Base-by-base conservation (phyloP, 2,329 filamentous ascomycete species). In the Clonostachys rosea region DNA sequence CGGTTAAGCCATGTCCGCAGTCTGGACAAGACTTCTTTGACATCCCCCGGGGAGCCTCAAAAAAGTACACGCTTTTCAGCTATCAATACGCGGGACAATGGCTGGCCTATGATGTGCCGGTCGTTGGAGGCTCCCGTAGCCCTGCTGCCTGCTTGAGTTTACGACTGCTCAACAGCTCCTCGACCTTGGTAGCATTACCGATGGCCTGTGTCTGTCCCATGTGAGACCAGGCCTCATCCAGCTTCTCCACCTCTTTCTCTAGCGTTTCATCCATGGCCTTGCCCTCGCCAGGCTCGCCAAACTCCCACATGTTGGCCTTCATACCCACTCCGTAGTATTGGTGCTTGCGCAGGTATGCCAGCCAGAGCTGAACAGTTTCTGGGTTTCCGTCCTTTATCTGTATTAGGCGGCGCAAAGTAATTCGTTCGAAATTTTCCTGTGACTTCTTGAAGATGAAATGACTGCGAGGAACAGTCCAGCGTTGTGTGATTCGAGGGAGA, bases 261-360 rank as follows among this genome's bases (percentile, higher is more conserved):
- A 42, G n/a, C 11, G 39, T 33, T 16, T 57, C 48, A 8, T 58
- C 58, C 54, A 58, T 57, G 40, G 52, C 41, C 47, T 57, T 54
- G 13, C 58, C 57, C 5, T 52, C 51, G n/a, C 87, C 85, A 49
- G 91, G 63, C 48, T 79, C 78, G 59, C 87, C 83, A 67, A 89
- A 91, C 62, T 96, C 89, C 84, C 88, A 99, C 44, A 97, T 80
- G 64, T 99, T 96, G 46, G 94, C 94, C 78, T 99, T 99, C 91
- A 99, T 95, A 59, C 94, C 94, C 39, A 97, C 86, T n/a, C 94
- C 94, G 56, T 95, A 89, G 64, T 94, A 95, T 40, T 91, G 89
- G 63, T 96, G 87, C 69, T 95, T 95, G 61, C 88, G 82, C 61
- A 99, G 66, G 63, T 95, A 97, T 0, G 90, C 91, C 49, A 99